Conservation (phyloP, 208 protist genomes). For the Wallacemonas sp. region DNA sequence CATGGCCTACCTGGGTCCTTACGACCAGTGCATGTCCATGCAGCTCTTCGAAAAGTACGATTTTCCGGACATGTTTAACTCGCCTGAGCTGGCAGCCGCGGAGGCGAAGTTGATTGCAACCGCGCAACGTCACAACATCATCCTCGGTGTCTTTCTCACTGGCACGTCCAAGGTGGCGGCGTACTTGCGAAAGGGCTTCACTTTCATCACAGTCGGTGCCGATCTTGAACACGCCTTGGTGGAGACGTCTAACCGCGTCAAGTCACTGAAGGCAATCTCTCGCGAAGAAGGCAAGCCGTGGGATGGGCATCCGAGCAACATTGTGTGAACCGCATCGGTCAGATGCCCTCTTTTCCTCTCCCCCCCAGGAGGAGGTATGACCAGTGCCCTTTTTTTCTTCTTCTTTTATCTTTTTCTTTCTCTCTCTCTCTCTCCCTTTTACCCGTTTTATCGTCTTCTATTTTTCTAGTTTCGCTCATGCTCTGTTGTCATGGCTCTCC, state of each 20-base stretch:
- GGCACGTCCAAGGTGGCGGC: conserved; percentile 31
- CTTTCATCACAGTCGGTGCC: conserved; percentile 36
- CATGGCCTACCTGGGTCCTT: conserved; percentile 43
- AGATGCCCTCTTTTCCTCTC: too few relatives aligned
- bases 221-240: conserved; percentile 32
- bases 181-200: conserved; percentile 39
- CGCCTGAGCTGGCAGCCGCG: conserved; percentile 20
- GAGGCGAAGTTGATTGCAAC: conserved; percentile 21
- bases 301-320: conserved; percentile 26
- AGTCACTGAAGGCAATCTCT: conserved; percentile 28
- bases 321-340: conserved; percentile 17
- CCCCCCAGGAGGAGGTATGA: background rate
- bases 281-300: conserved; percentile 19
- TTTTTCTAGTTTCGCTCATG: conserved; percentile 15
- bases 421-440: background rate
- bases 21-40: conserved; percentile 43
- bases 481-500: too few relatives aligned
- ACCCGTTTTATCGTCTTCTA: conserved; percentile 1
- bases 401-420: conserved; percentile 11
- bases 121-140: conserved; percentile 26
- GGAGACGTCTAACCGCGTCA: conserved; percentile 22
- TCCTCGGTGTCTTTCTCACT: conserved; percentile 35
- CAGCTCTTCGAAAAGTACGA: conserved; percentile 41
- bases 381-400: background rate
- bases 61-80: conserved; percentile 22